Conservation (phyloP, 331 rosid species). For the Pyrus hybrid region DNA sequence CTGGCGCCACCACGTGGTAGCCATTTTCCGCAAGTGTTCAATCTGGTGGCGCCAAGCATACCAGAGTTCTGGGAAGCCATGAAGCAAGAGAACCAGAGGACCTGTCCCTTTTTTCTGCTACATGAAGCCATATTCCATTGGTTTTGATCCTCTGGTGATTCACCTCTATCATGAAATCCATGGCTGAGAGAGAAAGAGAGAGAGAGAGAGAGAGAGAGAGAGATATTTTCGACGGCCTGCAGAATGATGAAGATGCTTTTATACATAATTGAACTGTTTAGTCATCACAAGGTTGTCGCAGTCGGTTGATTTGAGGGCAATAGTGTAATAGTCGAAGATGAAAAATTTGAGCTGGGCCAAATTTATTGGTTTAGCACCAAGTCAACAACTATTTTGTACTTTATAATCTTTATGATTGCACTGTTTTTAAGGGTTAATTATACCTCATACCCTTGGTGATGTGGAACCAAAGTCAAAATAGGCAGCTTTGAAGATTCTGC, state of each 20-base stretch:
- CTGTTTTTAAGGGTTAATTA: no score
- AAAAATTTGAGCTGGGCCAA: neutral
- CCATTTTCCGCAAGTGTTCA: conserved; percentile 44
- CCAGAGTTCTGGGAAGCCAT: conserved; percentile 72
- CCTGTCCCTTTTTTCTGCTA: no score
- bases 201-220: neutral
- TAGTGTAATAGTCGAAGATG: neutral
- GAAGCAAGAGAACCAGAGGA: no score
- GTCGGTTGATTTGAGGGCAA: neutral
- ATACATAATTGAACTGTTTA: neutral
- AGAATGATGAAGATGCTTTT: neutral
- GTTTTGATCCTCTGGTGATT: no score
- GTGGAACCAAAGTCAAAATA: no score
- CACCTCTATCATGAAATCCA: no score
- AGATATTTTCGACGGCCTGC: neutral
- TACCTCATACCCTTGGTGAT: no score
- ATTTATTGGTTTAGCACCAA: neutral
- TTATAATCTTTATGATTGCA: no score
- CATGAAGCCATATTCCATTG: no score
- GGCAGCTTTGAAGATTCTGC: neutral
- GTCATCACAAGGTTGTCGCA: no score
- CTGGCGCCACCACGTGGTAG: conserved; percentile 71
- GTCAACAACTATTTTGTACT: no score
- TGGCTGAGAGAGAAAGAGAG: neutral
- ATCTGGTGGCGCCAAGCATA: conserved; percentile 62